These are phyloP conservation scores for Jaapia argillacea DNA, from an alignment of 768 basidiomycete species.

Conservation along the genomic window DNA sequence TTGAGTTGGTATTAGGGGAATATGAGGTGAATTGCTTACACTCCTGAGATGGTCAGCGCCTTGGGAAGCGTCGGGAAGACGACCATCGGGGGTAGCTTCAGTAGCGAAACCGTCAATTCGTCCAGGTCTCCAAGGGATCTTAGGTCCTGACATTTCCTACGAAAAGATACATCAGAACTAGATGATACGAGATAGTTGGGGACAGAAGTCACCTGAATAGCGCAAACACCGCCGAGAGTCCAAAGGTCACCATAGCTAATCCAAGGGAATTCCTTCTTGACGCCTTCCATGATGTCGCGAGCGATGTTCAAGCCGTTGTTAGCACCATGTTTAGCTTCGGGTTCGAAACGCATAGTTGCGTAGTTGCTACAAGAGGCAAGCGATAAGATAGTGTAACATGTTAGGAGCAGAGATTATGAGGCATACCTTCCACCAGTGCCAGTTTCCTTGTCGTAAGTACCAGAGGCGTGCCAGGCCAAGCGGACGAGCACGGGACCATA, in stretches of 20 bases:
- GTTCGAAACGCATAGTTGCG: conserved; percentile 96
- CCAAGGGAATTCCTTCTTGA: conserved; percentile 87
- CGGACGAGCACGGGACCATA: conserved; percentile 83
- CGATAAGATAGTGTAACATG: conserved; percentile 4
- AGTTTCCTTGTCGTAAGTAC: conserved; percentile 79
- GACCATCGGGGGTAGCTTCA: conserved; percentile 77
- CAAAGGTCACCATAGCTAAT: conserved; percentile 95
- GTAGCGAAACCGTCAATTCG: conserved; percentile 77
- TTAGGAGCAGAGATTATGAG: not conserved
- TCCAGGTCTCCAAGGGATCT: conserved; percentile 89
- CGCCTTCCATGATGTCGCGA: conserved; percentile 71
- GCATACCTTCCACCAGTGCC: conserved; percentile 72
- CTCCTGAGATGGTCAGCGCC: conserved; percentile 79
- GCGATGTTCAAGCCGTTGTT: conserved; percentile 80
- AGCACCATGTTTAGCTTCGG: conserved; percentile 76
- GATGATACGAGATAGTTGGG: not conserved
- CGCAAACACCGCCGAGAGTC: conserved; percentile 91
- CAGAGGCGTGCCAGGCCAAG: conserved; percentile 91
- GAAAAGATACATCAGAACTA: not conserved
- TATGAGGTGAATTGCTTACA: conserved; percentile 26
- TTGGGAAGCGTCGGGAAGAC: conserved; percentile 80
- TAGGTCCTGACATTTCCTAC: conserved; percentile 87
- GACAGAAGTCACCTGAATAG: conserved; percentile 62
- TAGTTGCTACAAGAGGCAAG: conserved; percentile 60
- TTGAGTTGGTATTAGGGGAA: not conserved